These are phyloP conservation scores for Saussurea involucrata DNA, from an alignment of 129 eudicot genomes.

Conservation along the genomic window DNA sequence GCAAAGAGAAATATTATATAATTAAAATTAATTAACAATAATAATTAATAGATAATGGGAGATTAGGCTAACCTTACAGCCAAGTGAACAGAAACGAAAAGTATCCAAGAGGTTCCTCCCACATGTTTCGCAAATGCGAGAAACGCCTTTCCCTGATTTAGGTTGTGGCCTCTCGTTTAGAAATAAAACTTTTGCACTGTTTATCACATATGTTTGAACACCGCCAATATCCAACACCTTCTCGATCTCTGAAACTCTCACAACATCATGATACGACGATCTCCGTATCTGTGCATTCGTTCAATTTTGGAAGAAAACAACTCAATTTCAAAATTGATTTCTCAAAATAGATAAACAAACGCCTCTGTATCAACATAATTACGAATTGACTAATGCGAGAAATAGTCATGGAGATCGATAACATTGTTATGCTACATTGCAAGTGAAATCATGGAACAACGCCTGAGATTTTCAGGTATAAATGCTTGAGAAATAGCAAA, in stretches of 20 bases:
- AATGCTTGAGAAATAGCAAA: neutral
- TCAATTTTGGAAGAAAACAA: neutral
- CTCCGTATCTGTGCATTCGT: constrained; percentile 59
- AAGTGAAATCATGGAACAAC: neutral
- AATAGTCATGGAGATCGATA: neutral
- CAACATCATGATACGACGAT: constrained; percentile 92
- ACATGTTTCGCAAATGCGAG: constrained; percentile 75
- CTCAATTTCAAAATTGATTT: neutral
- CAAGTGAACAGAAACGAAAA: constrained; percentile 83
- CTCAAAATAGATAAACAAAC: neutral
- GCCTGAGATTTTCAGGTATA: neutral
- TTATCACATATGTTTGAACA: constrained; percentile 85
- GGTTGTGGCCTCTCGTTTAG: constrained; percentile 87
- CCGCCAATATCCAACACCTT: constrained; percentile 69
- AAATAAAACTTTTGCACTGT: constrained; percentile 85
- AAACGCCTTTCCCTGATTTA: constrained; percentile 65
- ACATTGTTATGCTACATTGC: constrained; percentile 3
- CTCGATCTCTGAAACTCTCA: constrained; percentile 81
- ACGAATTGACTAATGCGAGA: constrained; percentile 2
- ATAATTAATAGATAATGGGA: neutral
- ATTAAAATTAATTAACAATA: neutral
- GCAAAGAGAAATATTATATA: constrained; percentile 11
- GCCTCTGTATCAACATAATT: neutral
- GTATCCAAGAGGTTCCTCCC: constrained; percentile 84
- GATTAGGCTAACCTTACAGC: constrained; percentile 70